Evolutionary conservation across 1,139 yeast species (phyloP), one percentile per base, ranked within the genome.

Genomic region (Suhomyces ambrosiae): DNA sequence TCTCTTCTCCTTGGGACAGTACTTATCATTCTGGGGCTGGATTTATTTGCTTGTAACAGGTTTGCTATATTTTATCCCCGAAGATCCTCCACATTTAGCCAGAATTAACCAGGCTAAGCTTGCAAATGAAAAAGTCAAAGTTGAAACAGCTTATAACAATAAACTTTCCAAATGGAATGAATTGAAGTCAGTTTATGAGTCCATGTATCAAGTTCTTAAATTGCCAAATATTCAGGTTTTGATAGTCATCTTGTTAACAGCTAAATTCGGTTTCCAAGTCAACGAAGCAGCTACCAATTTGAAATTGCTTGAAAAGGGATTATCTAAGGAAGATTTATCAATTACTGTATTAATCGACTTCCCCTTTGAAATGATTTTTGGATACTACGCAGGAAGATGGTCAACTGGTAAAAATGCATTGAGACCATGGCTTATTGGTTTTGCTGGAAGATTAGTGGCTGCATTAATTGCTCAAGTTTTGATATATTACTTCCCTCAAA

Each of bases 321-420:
- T 92, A 35, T 81, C 94, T 23, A 87, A 90, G 55, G 98, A 92
- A 60, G 97, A 92, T 58, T 71, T 92, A 31, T 95, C 97, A 1
- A 78, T 92, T 11, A 87, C 97, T 0, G 98, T 92, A 0, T 65
- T 92, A 37, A 86, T 94, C 36, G 97, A 92, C 58, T 92, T 92
- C 62, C 99, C 99, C 6, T 89, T 92, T 62, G 98, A 94, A 60
- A 84, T 92, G 60, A 64, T 92, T 3, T 90, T 92, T 63, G 97
- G 98, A 0, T 92, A 89, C 59, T 90, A 89, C 53, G 96, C 96
- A 2, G 98, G 96, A 3, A 80, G 89, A 52, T 89, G 97, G 97
- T 86, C 96, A 0, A 76, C 82, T 0, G 92, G 94, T 0, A 67
- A 72, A 32, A 64, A 74, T 15, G 79, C 96, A 0, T 70, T 92